phyloP scores from a whole-genome alignment of 208 protist species.

The Porcisia deanei region DNA sequence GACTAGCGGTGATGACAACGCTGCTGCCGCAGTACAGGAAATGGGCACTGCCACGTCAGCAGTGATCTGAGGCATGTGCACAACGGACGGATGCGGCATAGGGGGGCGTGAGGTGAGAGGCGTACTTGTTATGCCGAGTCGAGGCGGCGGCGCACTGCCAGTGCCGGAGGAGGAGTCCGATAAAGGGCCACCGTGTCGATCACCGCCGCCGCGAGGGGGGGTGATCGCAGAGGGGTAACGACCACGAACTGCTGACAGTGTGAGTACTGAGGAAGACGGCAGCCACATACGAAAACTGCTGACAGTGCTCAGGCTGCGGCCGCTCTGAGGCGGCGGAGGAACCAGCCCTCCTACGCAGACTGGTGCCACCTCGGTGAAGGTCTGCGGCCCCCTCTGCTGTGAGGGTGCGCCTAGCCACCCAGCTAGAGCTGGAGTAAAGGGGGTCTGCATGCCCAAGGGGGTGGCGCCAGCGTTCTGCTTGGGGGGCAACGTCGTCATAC shows the following conservation, averaged over 20 bases:
- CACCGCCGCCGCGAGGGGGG: slow-evolving; percentile 14
- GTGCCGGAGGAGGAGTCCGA: neutral
- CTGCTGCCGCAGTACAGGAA: neutral
- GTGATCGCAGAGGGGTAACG: slow-evolving; percentile 25
- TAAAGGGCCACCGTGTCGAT: neutral
- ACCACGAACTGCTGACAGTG: slow-evolving; percentile 1
- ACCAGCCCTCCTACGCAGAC: neutral
- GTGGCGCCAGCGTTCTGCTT: neutral
- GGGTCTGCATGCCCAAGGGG: neutral
- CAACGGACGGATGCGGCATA: neutral
- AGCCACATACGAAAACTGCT: slow-evolving; percentile 39
- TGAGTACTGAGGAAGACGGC: slow-evolving; percentile 5
- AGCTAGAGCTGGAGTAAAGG: neutral
- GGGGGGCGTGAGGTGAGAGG: neutral
- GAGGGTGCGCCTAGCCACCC: neutral
- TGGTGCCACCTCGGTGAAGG: neutral
- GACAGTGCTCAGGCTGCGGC: slow-evolving; percentile 22
- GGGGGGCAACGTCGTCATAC: neutral
- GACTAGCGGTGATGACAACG: neutral
- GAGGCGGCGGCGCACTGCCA: slow-evolving; percentile 5
- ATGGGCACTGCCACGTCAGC: neutral
- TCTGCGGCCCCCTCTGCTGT: neutral
- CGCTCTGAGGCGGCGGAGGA: slow-evolving; percentile 1
- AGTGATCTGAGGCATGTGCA: neutral
- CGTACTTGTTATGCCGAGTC: neutral